Evolutionary conservation across 2,329 filamentous ascomycete species (phyloP), one percentile per base, ranked within the genome.

Genomic region (Penicillium occitanis): DNA sequence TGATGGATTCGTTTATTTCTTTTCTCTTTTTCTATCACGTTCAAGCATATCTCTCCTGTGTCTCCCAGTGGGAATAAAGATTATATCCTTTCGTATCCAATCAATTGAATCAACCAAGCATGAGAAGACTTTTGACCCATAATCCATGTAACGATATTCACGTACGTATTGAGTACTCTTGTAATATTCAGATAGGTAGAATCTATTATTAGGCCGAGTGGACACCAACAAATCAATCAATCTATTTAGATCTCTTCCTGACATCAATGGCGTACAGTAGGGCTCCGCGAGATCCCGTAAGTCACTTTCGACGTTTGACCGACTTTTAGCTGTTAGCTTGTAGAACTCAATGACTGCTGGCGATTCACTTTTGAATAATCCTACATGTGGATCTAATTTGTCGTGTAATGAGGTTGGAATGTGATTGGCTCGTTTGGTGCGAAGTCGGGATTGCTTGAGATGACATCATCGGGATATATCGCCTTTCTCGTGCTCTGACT

Each of bases 381-480:
- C 8, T 19, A 19, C 22, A 22, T n/a, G 25, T 17, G 48, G 22
- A 51, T 51, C 25, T 17, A 53, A 30, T 14, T n/a, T 53, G 8
- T 30, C 3, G 28, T 53, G 30, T 22, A 50, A 50, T 10, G 22
- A 50, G 14, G 28, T 53, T 2, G 14, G 17, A 7, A 2, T 11
- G 25, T 22, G 55, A 58, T 58, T 58, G 55, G 30, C 19, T 58
- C 30, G 55, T 37, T 58, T 40, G 33, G 33, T 58, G 48, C 28
- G 50, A 53, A n/a, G 14, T 58, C 53, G 11, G 13, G 35, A 19
- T 59, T 59, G 33, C 7, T 42, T 30, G 40, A 46, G 6, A 60
- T 60, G 58, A 60, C 58, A 60, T 48, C 58, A 46, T 60, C 58
- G 40, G 25, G 3, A 14, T 55, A 55, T 55, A 8, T 53, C n/a